Percentiles rank a stretch among this genome's conserved stretches.
Evolutionary conservation across 306 rosid species (phyloP).

Genomic region (Notholithocarpus densiflorus): DNA sequence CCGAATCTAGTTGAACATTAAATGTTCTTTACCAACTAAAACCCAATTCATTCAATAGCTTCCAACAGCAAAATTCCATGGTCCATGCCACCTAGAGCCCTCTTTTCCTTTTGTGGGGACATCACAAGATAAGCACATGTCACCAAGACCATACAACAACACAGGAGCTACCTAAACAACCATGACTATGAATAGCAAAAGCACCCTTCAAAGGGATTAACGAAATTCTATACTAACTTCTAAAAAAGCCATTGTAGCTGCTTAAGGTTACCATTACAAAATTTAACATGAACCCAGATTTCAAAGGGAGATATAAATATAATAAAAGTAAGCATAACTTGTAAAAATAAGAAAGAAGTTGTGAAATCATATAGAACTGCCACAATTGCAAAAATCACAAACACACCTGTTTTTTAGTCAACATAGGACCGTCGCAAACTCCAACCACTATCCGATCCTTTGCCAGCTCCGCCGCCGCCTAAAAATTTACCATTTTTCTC

Average conservation of each 20-base stretch:
- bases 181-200: not conserved
- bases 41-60: not conserved
- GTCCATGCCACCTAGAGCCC: not conserved
- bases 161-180: not conserved
- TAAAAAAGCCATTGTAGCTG: not conserved
- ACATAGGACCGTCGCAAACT: constrained; percentile 88
- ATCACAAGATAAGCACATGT: too few relatives aligned
- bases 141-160: not conserved
- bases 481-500: constrained; percentile 13
- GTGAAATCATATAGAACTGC: not conserved
- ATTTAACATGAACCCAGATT: not conserved
- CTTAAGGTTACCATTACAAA: not conserved
- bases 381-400: not conserved
- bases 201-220: not conserved
- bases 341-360: not conserved
- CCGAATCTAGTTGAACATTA: not conserved
- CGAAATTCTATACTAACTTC: not conserved
- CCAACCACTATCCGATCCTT: constrained; percentile 69
- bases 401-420: constrained; percentile 59
- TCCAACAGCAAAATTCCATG: not conserved
- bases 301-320: not conserved
- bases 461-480: constrained; percentile 75
- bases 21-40: not conserved
- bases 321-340: too few relatives aligned
- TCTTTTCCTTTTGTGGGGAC: not conserved